Conservation (phyloP, 2,329 filamentous ascomycete species). For the Paecilomyces formosus region DNA sequence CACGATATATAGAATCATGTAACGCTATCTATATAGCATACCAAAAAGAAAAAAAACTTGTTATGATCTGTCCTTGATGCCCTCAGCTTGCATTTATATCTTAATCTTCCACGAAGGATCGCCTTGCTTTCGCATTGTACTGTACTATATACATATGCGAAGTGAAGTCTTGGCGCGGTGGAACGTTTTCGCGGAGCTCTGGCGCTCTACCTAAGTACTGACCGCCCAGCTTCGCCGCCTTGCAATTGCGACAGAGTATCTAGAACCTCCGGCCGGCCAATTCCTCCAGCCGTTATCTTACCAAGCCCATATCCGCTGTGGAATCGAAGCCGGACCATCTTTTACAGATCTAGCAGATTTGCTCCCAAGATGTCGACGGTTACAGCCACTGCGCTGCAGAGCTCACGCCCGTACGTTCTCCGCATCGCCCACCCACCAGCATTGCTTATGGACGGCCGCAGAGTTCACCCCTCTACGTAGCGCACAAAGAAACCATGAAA, state of each 20-base stretch:
- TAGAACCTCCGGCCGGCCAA: background rate
- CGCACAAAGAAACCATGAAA: background rate
- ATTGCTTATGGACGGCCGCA: background rate
- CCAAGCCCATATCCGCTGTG: background rate
- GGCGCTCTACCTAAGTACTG: no score
- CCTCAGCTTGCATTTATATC: background rate
- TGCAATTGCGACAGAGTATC: slow-evolving; percentile 1
- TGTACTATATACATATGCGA: no score
- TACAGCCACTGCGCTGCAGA: slow-evolving; percentile 66
- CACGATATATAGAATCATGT: background rate
- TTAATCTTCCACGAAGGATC: background rate
- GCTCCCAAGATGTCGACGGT: slow-evolving; percentile 67
- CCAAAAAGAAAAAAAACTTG: background rate
- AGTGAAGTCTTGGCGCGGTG: slow-evolving; percentile 13
- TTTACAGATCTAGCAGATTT: slow-evolving; percentile 1
- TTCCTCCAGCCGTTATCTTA: background rate
- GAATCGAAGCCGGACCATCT: background rate
- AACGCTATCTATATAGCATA: background rate
- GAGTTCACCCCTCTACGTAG: background rate
- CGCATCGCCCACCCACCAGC: background rate
- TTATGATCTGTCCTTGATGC: background rate
- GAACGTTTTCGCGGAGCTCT: slow-evolving; percentile 18
- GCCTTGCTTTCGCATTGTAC: no score
- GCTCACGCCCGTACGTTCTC: slow-evolving; percentile 55
- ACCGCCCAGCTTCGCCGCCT: background rate